A percentile compares a stretch with the other conserved stretches of the same genome.
These are phyloP conservation scores for Trichoderma aggressivum DNA, from an alignment of 2,329 filamentous ascomycete genomes.

Conservation along the genomic window DNA sequence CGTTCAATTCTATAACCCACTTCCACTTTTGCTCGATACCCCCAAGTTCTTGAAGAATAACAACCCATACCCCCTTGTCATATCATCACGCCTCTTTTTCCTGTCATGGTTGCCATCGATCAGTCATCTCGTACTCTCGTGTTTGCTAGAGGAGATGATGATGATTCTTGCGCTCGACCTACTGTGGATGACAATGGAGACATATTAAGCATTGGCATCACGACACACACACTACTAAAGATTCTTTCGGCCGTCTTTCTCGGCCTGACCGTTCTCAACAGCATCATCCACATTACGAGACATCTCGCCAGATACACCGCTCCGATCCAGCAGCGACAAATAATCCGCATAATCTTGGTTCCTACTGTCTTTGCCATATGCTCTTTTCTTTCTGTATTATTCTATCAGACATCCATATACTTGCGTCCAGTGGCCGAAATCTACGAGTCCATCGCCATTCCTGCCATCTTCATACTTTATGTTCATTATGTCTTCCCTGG, in stretches of 20 bases:
- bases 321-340: not conserved
- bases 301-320: not conserved
- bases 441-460: not conserved
- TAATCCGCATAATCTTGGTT: not conserved
- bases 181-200: not conserved
- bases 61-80: not conserved
- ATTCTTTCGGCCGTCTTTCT: not conserved
- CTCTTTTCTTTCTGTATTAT: not conserved
- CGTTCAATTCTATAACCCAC: not conserved
- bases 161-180: not conserved
- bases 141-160: not conserved
- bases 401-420: not conserved
- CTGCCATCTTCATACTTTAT: not conserved
- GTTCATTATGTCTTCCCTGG: not conserved
- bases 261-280: not conserved
- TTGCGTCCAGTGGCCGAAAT: not conserved
- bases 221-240: not conserved
- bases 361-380: not conserved
- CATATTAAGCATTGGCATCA: not conserved
- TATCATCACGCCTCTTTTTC: not conserved
- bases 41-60: not conserved
- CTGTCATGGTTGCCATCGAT: not conserved
- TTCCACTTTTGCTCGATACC: not conserved
- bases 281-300: not conserved
- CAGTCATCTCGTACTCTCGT: not conserved